Conservation (phyloP, 106 monocot genomes). For the Cymbidium sinense region DNA sequence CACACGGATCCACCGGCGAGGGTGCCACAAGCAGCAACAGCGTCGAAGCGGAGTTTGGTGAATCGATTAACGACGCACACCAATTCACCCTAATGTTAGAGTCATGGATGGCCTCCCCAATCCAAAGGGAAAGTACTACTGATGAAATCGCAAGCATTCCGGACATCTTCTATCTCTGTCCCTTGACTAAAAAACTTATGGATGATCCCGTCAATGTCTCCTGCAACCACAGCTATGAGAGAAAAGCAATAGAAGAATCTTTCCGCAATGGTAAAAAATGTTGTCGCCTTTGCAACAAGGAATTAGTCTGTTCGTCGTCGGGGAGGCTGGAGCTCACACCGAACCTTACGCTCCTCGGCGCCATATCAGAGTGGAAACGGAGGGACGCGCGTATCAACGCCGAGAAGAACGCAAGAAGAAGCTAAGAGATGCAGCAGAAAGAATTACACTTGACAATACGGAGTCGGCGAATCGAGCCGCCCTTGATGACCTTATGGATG, state of each 20-base stretch:
- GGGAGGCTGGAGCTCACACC: not conserved
- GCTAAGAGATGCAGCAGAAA: not conserved
- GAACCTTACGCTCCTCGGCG: not conserved
- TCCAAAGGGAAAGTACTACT: not conserved
- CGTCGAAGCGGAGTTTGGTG: not conserved
- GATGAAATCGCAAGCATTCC: not conserved
- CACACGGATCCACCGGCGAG: too few species aligned
- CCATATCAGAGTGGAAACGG: not conserved
- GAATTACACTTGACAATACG: not conserved
- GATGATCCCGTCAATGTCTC: not conserved
- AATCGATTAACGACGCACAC: not conserved
- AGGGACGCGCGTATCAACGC: not conserved
- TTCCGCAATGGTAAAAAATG: not conserved
- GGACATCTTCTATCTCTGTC: not conserved
- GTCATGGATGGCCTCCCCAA: not conserved
- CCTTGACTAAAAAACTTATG: not conserved
- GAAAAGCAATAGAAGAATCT: not conserved
- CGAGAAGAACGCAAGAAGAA: not conserved
- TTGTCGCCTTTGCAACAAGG: not conserved
- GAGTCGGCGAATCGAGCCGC: not conserved
- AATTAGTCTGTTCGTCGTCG: not conserved
- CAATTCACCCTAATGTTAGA: too few species aligned
- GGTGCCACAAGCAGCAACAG: not conserved
- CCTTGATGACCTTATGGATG: not conserved
- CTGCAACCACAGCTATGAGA: slow-evolving; percentile 1